These are phyloP conservation scores for Schizophyllum amplum DNA, from an alignment of 1,284 basidiomycete genomes.

Conservation along the genomic window DNA sequence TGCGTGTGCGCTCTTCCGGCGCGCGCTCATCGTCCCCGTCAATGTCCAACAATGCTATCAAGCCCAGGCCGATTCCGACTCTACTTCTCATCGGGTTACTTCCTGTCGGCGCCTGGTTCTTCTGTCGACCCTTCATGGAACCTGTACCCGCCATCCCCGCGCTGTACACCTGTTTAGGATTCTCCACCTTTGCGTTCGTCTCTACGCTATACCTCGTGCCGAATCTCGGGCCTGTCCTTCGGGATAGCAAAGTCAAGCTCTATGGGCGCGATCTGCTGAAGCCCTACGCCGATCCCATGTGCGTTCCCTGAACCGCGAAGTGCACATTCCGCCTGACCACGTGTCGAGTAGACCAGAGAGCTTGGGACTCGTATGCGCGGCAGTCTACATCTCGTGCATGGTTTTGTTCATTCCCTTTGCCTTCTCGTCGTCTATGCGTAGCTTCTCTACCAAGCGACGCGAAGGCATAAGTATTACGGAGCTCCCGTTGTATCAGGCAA, in stretches of 20 bases:
- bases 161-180: slow-evolving; percentile 68
- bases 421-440: slow-evolving; percentile 66
- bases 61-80: background rate
- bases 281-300: slow-evolving; percentile 66
- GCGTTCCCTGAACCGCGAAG: slow-evolving; percentile 14
- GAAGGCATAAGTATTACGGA: slow-evolving; percentile 61
- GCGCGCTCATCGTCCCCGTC: background rate
- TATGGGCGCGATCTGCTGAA: slow-evolving; percentile 76
- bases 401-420: slow-evolving; percentile 88
- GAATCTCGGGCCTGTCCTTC: slow-evolving; percentile 63
- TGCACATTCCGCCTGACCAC: slow-evolving; percentile 3
- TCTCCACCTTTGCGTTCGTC: slow-evolving; percentile 74
- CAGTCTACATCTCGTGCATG: slow-evolving; percentile 80
- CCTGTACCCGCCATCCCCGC: slow-evolving; percentile 62
- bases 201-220: slow-evolving; percentile 70
- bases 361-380: slow-evolving; percentile 84
- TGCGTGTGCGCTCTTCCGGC: background rate
- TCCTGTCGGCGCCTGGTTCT: slow-evolving; percentile 52
- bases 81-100: background rate
- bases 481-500: slow-evolving; percentile 85
- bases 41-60: background rate
- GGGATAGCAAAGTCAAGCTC: slow-evolving; percentile 62
- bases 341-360: slow-evolving; percentile 74
- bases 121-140: slow-evolving; percentile 59
- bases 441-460: slow-evolving; percentile 30